Evolutionary conservation across 2,329 filamentous ascomycete species (phyloP).

Genomic region (Colletotrichum somersetense): DNA sequence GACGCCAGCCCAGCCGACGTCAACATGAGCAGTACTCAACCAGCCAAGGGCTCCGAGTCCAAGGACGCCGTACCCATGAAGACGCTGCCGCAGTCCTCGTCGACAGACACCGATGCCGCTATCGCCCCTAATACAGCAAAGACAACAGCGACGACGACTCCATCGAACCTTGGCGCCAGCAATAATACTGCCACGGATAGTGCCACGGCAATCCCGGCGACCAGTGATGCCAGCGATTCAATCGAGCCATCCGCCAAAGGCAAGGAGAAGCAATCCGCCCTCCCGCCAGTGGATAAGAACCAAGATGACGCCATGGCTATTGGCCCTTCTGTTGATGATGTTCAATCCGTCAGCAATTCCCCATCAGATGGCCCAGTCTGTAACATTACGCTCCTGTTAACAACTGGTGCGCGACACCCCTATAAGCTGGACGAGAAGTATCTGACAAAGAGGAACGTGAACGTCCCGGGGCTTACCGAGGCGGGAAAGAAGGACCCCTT

Average conservation of each 20-base stretch:
- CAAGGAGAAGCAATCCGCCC: conserved; percentile 50
- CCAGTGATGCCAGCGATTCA: conserved; percentile 36
- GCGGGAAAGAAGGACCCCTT: conserved; percentile 79
- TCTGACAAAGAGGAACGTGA: conserved; percentile 82
- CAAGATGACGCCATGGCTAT: conserved; percentile 57
- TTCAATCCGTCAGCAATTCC: conserved; percentile 51
- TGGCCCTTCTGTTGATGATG: conserved; percentile 58
- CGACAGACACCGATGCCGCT: conserved; percentile 20
- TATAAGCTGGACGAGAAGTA: conserved; percentile 93
- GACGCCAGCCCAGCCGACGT: conserved; percentile 47
- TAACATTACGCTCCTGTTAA: conserved; percentile 85
- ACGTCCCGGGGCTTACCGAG: conserved; percentile 74
- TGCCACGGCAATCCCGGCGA: neutral
- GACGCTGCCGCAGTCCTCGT: conserved; percentile 47
- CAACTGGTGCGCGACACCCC: conserved; percentile 84
- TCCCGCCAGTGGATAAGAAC: conserved; percentile 49
- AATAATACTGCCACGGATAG: neutral
- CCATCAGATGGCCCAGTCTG: conserved; percentile 61
- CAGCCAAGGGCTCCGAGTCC: conserved; percentile 47
- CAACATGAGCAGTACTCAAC: conserved; percentile 50
- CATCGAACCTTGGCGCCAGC: conserved; percentile 11
- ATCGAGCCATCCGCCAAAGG: conserved; percentile 47
- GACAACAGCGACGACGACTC: conserved; percentile 20
- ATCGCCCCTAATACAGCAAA: conserved; percentile 29
- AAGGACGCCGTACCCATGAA: conserved; percentile 55